Base-by-base conservation (phyloP, 2,329 filamentous ascomycete genomes). In the Ophiocordyceps sinensis region DNA sequence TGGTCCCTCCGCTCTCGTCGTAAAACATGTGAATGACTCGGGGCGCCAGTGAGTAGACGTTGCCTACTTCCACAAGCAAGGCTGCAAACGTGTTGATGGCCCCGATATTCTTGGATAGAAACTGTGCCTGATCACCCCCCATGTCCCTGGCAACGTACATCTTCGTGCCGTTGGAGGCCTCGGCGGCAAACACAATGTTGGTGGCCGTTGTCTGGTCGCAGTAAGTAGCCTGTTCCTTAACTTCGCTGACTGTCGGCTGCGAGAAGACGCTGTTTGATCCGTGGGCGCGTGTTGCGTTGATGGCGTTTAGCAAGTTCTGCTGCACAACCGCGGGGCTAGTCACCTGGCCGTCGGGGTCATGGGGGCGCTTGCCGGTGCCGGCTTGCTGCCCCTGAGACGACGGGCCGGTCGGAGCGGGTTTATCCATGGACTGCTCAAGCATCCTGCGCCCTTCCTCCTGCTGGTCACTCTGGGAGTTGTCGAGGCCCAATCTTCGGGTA, bases 1-100 rank as follows among this genome's bases (percentile, higher is more conserved):
- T 94, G 0, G 86, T 88, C 42, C 75, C 76, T 5, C 86, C 84
- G 3, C 66, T 62, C 34, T 81, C 75, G 51, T 95, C 88, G 52
- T 87, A 86, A 64, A 89, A 96, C 39, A 96, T 82, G 56, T 93
- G 89, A 43, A 96, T 59, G 3, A 78, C 77, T 28, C 73, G 67
- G 0, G 74, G 67, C 1, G 75, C 68, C 21, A 96, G 70, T 2
- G 75, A 71, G 58, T 94, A 96, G 11, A 93, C 71, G 30, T 66
- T 67, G 3, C 75, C 79, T 11, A 86, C 70, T 13, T 88, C 82
- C 26, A 73, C 65, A 8, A 94, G 68, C 5, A 94, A 56, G 3
- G 59, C 58, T 9, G 83, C 78, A 53, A 94, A 94, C 0, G 67
- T 51, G 44, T 80, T 80, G 46, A 94, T 72, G 3, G 74, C 68